These are phyloP conservation scores for Zelopaecilomyces penicillatus DNA, from an alignment of 2,329 filamentous ascomycete genomes.

Conservation along the genomic window DNA sequence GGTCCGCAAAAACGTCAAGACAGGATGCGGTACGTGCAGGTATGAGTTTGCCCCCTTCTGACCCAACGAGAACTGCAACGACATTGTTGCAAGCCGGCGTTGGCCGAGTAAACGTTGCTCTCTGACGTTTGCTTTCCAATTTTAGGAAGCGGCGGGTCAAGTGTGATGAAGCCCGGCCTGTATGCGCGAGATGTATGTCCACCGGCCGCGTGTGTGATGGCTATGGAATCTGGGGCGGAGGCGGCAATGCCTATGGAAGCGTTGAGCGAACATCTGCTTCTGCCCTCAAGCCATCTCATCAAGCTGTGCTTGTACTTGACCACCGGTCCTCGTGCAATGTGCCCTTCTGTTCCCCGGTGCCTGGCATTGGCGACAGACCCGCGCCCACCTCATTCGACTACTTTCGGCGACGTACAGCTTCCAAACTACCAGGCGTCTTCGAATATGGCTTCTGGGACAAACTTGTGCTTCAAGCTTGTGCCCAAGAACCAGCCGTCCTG, in stretches of 20 bases:
- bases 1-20: constrained; percentile 11
- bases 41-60: constrained; percentile 17
- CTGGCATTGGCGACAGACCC: constrained; percentile 1
- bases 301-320: background rate
- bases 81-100: background rate
- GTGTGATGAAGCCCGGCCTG: constrained; percentile 29
- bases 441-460: constrained; percentile 29
- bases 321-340: background rate
- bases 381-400: constrained; percentile 13
- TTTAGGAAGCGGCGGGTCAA: constrained; percentile 16
- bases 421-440: constrained; percentile 28
- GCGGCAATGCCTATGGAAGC: constrained; percentile 5
- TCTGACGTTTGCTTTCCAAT: too few species aligned
- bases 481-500: constrained; percentile 29
- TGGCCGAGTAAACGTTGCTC: background rate
- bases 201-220: constrained; percentile 24
- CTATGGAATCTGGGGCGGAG: constrained; percentile 25
- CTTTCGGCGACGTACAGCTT: constrained; percentile 12
- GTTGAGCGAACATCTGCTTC: background rate
- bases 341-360: constrained; percentile 2
- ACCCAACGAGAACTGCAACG: background rate
- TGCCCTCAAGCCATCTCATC: background rate
- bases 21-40: constrained; percentile 25
- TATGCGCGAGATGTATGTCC: constrained; percentile 7
- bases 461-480: constrained; percentile 29